phyloP scores from a whole-genome alignment of 2,329 filamentous ascomycete species.

The Beauveria pseudobassiana region DNA sequence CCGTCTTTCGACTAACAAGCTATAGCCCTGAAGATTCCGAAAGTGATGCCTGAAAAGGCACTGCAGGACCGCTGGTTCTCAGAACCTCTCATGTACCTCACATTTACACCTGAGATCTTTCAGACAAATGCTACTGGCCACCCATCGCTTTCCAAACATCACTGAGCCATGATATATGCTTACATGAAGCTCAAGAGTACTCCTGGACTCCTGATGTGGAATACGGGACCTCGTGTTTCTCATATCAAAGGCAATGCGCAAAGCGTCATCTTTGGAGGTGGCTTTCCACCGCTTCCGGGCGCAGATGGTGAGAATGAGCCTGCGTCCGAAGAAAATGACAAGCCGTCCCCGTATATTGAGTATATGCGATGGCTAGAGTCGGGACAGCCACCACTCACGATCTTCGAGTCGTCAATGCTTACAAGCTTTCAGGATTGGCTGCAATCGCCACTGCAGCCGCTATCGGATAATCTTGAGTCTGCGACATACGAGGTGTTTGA shows the following conservation, averaged over 20 bases:
- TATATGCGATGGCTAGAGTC: conserved; percentile 82
- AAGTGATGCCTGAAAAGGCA: conserved; percentile 49
- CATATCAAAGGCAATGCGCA: conserved; percentile 19
- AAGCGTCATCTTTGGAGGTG: neutral
- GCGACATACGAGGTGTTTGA: conserved; percentile 98
- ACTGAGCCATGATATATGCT: conserved; percentile 52
- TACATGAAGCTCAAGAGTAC: conserved; percentile 58
- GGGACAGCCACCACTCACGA: conserved; percentile 59
- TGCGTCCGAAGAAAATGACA: conserved; percentile 23
- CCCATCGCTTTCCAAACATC: conserved; percentile 52
- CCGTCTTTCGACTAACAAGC: neutral
- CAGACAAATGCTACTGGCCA: conserved; percentile 53
- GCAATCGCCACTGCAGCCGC: conserved; percentile 86
- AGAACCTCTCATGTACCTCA: conserved; percentile 58
- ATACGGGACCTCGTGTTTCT: conserved; percentile 45
- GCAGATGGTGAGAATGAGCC: conserved; percentile 34
- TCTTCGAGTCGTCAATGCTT: conserved; percentile 44
- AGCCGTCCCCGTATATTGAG: conserved; percentile 49
- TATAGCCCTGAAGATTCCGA: conserved; percentile 50
- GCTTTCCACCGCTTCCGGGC: conserved; percentile 66
- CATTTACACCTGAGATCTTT: conserved; percentile 46
- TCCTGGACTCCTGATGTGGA: conserved; percentile 57
- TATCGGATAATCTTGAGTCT: conserved; percentile 94
- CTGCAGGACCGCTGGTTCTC: conserved; percentile 62
- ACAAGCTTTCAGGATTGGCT: conserved; percentile 81